Evolutionary conservation across 208 protist genomes (phyloP).

Genomic region (Trypanosoma platydactyli): DNA sequence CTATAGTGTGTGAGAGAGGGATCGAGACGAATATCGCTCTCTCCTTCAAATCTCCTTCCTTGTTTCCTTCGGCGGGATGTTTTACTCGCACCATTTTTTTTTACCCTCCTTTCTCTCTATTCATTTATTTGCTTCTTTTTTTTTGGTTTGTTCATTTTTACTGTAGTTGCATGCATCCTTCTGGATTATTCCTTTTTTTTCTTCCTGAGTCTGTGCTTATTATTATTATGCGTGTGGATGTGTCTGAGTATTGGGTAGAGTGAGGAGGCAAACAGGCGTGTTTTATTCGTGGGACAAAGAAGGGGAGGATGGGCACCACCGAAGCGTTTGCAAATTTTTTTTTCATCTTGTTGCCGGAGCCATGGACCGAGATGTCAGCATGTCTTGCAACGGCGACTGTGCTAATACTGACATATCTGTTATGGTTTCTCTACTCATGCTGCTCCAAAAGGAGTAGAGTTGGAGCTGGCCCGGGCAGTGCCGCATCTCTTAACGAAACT

Average conservation of each 20-base stretch:
- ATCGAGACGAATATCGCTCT: no score
- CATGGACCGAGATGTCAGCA: not conserved
- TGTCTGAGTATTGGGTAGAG: not conserved
- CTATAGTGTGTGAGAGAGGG: no score
- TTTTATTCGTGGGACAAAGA: not conserved
- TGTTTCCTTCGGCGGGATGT: no score
- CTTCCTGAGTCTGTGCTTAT: no score
- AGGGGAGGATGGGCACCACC: not conserved
- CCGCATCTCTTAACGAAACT: no score
- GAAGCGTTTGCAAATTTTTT: not conserved
- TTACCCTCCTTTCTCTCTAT: no score
- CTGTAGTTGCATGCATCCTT: no score
- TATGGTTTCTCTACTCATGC: not conserved
- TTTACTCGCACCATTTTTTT: no score
- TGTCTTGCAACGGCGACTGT: not conserved
- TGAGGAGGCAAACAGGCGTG: not conserved
- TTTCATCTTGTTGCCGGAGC: not conserved
- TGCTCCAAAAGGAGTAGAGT: not conserved
- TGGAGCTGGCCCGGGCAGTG: no score
- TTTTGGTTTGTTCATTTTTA: no score
- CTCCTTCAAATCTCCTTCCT: no score
- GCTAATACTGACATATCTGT: not conserved
- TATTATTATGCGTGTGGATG: constrained; percentile 1
- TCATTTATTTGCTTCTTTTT: no score
- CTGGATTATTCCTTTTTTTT: constrained; percentile 22